Base-by-base conservation (phyloP, 2,329 filamentous ascomycete species). In the Diaporthe destruens region DNA sequence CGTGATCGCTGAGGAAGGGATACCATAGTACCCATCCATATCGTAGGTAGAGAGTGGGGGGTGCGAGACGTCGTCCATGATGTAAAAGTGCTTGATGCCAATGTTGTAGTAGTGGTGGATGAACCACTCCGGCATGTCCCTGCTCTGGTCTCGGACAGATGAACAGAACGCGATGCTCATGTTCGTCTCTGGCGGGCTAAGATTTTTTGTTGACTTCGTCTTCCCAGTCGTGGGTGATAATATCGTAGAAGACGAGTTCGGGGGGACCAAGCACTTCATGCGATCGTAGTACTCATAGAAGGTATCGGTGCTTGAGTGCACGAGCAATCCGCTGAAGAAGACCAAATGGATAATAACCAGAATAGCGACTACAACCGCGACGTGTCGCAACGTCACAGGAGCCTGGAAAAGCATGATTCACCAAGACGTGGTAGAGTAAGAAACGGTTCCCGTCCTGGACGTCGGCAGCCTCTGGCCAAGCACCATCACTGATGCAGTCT, bases 41-140 rank as follows among this genome's bases (percentile, higher is more conserved):
- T 68, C 65, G 36, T 44, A 59, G 6, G 36, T 32, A 7, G 71
- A 70, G 11, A 76, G 56, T 11, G 75, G 72, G 54, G 75, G 75
- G 16, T 53, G 47, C 4, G 75, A 76, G 29, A 65, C 75, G 56
- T 76, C 74, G 66, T 76, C 75, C 57, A 75, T 61, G 47, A 76
- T 71, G 59, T 75, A 75, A 49, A 76, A 72, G 14, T 67, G 72
- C 12, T 69, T 47, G 49, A 76, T 73, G 20, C 75, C 74, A n/a
- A 76, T 75, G 42, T 71, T 73, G 55, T 74, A 67, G 34, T 76
- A 74, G 59, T 75, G 75, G 29, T 76, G 75, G 23, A 74, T 63
- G 14, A 74, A 55, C 32, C 71, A 76, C 59, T 76, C 75, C 8
- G 71, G 72, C 51, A 76, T 57, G 56, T 76, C 74, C 3, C 18